These are phyloP conservation scores for Xylariaceae sp. DNA, from an alignment of 2,329 filamentous ascomycete species.

Conservation along the genomic window DNA sequence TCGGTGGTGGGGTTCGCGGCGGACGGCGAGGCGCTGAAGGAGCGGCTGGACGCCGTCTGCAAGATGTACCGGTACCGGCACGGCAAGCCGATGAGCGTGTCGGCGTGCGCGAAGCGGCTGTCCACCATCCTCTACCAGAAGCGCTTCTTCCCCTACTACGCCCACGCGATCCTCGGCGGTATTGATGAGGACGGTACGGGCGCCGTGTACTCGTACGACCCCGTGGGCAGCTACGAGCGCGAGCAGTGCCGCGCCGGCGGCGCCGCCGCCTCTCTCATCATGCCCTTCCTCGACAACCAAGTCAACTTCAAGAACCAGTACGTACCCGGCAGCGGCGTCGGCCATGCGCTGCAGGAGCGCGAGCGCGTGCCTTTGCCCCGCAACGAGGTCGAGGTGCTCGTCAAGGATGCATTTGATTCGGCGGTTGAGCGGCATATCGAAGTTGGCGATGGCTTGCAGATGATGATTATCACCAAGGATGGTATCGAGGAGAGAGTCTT, in stretches of 20 bases:
- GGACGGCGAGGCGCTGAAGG: slow-evolving; percentile 91
- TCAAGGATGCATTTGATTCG: slow-evolving; percentile 97
- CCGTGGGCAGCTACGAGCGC: slow-evolving; percentile 95
- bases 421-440: slow-evolving; percentile 99
- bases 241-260: slow-evolving; percentile 95
- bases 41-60: slow-evolving; percentile 90
- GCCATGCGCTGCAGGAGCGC: slow-evolving; percentile 78
- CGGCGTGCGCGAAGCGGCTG: slow-evolving; percentile 91
- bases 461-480: slow-evolving; percentile 87
- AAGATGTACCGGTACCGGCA: slow-evolving; percentile 99
- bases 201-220: slow-evolving; percentile 96
- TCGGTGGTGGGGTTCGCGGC: slow-evolving; percentile 96
- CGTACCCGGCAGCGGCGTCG: slow-evolving; percentile 81
- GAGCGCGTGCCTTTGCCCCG: slow-evolving; percentile 72
- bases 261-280: slow-evolving; percentile 91
- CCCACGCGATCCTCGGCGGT: slow-evolving; percentile 90
- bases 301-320: slow-evolving; percentile 99
- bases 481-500: slow-evolving; percentile 87
- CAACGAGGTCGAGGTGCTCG: slow-evolving; percentile 79
- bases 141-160: slow-evolving; percentile 99
- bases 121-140: slow-evolving; percentile 96
- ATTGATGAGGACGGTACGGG: slow-evolving; percentile 94
- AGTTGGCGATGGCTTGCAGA: slow-evolving; percentile 94
- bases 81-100: slow-evolving; percentile 92
- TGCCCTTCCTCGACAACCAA: slow-evolving; percentile 99